Percentiles rank a stretch among this genome's conserved stretches.
These are phyloP conservation scores for Echeveria elegans DNA, from an alignment of 164 flowering plant genomes.

Conservation along the genomic window DNA sequence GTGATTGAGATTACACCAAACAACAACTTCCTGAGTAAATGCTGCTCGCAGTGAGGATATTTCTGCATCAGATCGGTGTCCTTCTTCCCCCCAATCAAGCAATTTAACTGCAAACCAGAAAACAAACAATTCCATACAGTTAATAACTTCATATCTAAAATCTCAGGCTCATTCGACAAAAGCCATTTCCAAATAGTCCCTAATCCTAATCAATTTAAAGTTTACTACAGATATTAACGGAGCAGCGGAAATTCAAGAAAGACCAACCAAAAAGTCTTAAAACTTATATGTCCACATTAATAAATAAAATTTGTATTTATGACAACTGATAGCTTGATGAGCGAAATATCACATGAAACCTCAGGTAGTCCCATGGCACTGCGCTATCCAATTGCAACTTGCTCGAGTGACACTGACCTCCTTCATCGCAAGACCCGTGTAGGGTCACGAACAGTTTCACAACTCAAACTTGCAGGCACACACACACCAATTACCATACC, in stretches of 20 bases:
- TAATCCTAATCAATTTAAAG: neutral
- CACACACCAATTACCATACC: neutral
- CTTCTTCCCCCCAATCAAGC: conserved; percentile 98
- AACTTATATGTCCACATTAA: neutral
- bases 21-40: conserved; percentile 89
- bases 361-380: conserved; percentile 1
- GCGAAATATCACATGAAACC: conserved; percentile 12
- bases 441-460: conserved; percentile 8
- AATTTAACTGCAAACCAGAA: conserved; percentile 51
- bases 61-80: conserved; percentile 83
- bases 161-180: neutral
- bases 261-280: neutral
- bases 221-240: neutral
- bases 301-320: neutral
- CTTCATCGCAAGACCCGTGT: conserved; percentile 11
- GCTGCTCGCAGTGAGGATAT: conserved; percentile 63
- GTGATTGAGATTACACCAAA: conserved; percentile 97
- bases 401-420: neutral
- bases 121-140: neutral
- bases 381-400: conserved; percentile 4
- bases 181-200: neutral
- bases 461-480: neutral
- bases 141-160: neutral
- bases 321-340: neutral
- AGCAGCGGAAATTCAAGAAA: neutral